Evolutionary conservation across 306 rosid species (phyloP).

Genomic region (Morella rubra): DNA sequence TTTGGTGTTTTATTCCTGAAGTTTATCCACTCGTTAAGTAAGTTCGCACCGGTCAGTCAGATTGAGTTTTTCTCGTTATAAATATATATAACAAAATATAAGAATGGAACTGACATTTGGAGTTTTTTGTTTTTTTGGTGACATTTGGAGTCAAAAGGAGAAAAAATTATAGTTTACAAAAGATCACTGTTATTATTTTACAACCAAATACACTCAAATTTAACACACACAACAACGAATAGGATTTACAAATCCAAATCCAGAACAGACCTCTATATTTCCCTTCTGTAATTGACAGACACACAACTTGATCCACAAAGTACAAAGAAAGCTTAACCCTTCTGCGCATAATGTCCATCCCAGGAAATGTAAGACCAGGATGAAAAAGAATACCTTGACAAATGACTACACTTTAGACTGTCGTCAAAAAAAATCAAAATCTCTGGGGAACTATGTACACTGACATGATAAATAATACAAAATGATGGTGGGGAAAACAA

Average conservation of each 20-base stretch:
- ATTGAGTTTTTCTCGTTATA: no score
- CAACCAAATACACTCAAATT: not conserved
- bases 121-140: no score
- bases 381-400: slow-evolving; percentile 58
- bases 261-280: slow-evolving; percentile 36
- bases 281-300: slow-evolving; percentile 32
- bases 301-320: slow-evolving; percentile 42
- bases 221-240: slow-evolving; percentile 10
- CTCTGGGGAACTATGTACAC: slow-evolving; percentile 55
- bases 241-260: slow-evolving; percentile 28
- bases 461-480: slow-evolving; percentile 53
- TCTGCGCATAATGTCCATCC: slow-evolving; percentile 22
- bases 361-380: slow-evolving; percentile 44
- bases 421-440: slow-evolving; percentile 41
- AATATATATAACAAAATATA: no score
- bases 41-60: no score
- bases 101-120: no score
- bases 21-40: no score
- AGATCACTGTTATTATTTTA: slow-evolving; percentile 10
- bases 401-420: slow-evolving; percentile 42
- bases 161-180: not conserved
- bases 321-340: slow-evolving; percentile 34
- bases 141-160: not conserved
- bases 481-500: slow-evolving; percentile 25
- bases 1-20: no score